A percentile compares a stretch with the other conserved stretches of the same genome.
phyloP scores from a whole-genome alignment of 768 basidiomycete species.

The Kwoniella newhampshirensis region DNA sequence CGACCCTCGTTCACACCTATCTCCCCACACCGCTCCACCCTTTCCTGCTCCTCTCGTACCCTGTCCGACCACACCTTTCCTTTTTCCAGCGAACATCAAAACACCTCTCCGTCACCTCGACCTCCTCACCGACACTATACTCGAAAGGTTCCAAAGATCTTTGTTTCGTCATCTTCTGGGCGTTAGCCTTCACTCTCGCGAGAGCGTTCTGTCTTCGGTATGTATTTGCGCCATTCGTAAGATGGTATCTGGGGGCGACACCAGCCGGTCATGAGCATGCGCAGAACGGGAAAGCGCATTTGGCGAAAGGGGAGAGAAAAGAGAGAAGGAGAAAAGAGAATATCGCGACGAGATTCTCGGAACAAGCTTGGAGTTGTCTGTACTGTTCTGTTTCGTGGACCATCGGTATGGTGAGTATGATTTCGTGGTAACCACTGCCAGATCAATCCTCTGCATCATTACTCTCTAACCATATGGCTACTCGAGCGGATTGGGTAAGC shows the following conservation, averaged over 20 bases:
- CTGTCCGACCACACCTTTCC: conserved; percentile 8
- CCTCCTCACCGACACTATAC: conserved; percentile 59
- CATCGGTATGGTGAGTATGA: conserved; percentile 74
- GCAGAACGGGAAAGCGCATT: conserved; percentile 19
- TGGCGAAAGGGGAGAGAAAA: conserved; percentile 47
- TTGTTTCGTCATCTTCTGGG: conserved; percentile 77
- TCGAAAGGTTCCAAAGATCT: conserved; percentile 68
- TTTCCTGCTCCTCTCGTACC: conserved; percentile 38
- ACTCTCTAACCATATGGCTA: no score
- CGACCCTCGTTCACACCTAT: conserved; percentile 9
- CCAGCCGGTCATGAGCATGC: background rate
- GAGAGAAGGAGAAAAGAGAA: conserved; percentile 66
- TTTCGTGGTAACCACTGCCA: no score
- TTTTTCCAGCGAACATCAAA: conserved; percentile 7
- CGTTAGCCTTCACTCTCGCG: conserved; percentile 79
- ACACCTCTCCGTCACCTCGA: background rate
- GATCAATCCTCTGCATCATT: no score
- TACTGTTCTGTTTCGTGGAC: conserved; percentile 76
- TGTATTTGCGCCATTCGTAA: conserved; percentile 77
- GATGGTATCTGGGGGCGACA: conserved; percentile 65
- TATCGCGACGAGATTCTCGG: conserved; percentile 81
- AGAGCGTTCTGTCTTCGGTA: conserved; percentile 74
- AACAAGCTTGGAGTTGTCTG: conserved; percentile 86
- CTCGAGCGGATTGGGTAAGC: no score
- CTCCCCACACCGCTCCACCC: conserved; percentile 37